Conservation (phyloP, 495 filamentous ascomycete species). For the Durotheca rogersii region DNA sequence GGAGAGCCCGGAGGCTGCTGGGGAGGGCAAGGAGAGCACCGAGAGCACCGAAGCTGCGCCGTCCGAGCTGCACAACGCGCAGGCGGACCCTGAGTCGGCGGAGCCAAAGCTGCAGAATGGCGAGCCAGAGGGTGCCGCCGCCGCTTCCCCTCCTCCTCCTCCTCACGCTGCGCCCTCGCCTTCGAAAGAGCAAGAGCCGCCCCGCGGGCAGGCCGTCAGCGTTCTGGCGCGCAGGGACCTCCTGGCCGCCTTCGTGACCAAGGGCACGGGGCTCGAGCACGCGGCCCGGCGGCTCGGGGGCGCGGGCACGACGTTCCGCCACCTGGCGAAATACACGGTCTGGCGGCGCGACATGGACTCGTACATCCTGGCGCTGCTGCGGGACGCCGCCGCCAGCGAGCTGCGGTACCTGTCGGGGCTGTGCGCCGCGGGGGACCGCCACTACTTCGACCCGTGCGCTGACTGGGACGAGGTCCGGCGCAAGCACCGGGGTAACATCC, state of each 20-base stretch:
- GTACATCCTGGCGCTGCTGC: conserved; percentile 56
- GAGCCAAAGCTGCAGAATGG: too few relatives aligned
- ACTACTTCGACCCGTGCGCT: conserved; percentile 39
- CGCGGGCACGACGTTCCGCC: neutral
- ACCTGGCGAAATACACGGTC: conserved; percentile 23
- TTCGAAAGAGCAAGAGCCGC: neutral
- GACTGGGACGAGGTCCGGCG: conserved; percentile 38
- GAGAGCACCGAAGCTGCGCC: too few relatives aligned
- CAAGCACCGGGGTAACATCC: conserved; percentile 39
- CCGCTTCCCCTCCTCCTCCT: too few relatives aligned
- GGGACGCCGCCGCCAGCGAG: conserved; percentile 47
- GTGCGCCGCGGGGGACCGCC: conserved; percentile 22
- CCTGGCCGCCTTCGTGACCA: conserved; percentile 8
- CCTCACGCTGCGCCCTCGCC: too few relatives aligned
- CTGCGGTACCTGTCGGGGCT: conserved; percentile 35
- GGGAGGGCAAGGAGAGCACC: too few relatives aligned
- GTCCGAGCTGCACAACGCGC: too few relatives aligned
- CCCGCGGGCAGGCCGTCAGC: conserved; percentile 13
- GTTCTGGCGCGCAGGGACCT: conserved; percentile 29
- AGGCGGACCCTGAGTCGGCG: too few relatives aligned
- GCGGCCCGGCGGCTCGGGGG: conserved; percentile 4
- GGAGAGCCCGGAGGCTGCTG: too few relatives aligned
- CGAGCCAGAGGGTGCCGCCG: too few relatives aligned
- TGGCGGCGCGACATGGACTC: conserved; percentile 73
- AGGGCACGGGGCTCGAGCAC: neutral